Conservation (phyloP, 257 asterid genomes). For the Solanum tacnaense region DNA sequence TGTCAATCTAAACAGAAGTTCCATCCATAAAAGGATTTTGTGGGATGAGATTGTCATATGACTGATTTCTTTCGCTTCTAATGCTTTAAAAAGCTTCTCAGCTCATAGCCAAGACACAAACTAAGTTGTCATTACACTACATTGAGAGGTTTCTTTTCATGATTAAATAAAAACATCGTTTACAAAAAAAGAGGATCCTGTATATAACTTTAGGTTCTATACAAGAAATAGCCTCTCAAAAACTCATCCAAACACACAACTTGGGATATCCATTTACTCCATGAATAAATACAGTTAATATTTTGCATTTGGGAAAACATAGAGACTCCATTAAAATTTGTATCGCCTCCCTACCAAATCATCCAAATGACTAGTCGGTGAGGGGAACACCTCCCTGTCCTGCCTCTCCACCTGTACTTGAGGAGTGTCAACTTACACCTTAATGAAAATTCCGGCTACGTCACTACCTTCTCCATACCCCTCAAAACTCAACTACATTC, state of each 20-base stretch:
- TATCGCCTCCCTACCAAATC: background rate
- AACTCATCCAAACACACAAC: background rate
- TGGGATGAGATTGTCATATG: background rate
- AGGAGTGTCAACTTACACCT: background rate
- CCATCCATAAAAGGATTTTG: background rate
- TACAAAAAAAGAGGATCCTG: background rate
- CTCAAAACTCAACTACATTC: background rate
- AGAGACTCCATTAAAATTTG: background rate
- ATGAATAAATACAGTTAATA: background rate
- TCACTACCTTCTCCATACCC: background rate
- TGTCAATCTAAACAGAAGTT: background rate
- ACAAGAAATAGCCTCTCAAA: background rate
- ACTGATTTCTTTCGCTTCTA: background rate
- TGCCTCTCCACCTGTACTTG: background rate
- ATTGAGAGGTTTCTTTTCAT: background rate
- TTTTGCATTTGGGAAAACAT: background rate
- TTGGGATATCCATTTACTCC: background rate
- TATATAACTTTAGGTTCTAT: background rate
- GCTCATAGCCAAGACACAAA: background rate
- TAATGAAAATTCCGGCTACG: background rate
- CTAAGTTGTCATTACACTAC: background rate
- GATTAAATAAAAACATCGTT: background rate
- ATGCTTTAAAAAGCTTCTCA: background rate
- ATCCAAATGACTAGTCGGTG: background rate
- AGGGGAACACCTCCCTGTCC: background rate